Base-by-base conservation (phyloP, 192 early-diverging fungal species). In the Phlyctochytrium arcticum region DNA sequence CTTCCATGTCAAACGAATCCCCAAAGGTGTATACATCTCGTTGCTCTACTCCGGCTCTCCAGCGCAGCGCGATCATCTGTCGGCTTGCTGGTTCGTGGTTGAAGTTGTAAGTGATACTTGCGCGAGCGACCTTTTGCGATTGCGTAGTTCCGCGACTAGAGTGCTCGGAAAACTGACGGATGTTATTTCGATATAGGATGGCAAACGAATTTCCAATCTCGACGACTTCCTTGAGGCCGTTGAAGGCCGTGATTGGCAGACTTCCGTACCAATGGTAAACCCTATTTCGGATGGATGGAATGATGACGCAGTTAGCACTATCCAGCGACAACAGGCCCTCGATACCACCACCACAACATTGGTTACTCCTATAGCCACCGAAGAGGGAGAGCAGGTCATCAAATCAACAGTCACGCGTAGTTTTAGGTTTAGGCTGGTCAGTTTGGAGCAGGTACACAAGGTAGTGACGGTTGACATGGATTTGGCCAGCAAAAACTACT, bases 11-110 rank as follows among this genome's bases (percentile, higher is more conserved):
- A 76, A 75, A 44, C 35, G 36, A 26, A 62, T 80, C 6, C 78
- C 78, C 3, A 62, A 57, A 19, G 78, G 78, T 21, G 73, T 78
- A 15, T 67, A 75, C n/a, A 74, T 73, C 54, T 68, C 68, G 9
- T 49, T 80, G 29, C 58, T 80, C 8, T 77, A 74, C 48, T 71
- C 69, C 9, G 78, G 78, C 6, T 67, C 57, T 10, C 78, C 78
- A 0, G 71, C 78, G n/a, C 74, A 76, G 39, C 15, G 73, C 21
- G 73, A 80, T 60, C 62, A 69, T 33, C 44, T 75, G 34, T 51
- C 60, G 8, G 68, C 68, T 7, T 70, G 68, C 36, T 70, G 68
- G 68, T 70, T 70, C 65, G 62, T 70, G 7, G 61, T 64, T 5
- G 68, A 70, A 70, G 68, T 70, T 49, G 67, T 68, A 51, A 48